Conservation (phyloP, 164 flowering plant genomes). For the Protea cynaroides region DNA sequence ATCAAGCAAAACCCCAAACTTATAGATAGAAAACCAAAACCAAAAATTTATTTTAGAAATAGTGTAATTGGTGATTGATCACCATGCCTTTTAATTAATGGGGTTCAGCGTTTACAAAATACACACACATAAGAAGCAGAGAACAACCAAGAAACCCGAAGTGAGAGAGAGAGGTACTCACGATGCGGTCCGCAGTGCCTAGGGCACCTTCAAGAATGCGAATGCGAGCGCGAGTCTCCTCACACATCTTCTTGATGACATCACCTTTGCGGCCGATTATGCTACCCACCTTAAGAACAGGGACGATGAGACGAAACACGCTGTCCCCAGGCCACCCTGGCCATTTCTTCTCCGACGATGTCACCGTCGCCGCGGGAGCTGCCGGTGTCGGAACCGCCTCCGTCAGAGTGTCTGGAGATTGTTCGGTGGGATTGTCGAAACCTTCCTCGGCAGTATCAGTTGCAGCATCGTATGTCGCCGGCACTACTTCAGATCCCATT, state of each 20-base stretch:
- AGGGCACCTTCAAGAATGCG: slow-evolving; percentile 72
- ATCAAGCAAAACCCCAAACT: too few relatives aligned
- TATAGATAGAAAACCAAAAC: too few relatives aligned
- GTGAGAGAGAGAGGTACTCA: slow-evolving; percentile 23
- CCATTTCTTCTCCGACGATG: slow-evolving; percentile 37
- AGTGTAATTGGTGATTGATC: too few relatives aligned
- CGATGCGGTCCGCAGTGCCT: slow-evolving; percentile 71
- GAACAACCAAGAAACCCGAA: background rate
- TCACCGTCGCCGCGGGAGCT: background rate
- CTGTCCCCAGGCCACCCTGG: slow-evolving; percentile 95
- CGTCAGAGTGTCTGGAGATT: background rate
- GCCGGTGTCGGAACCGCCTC: background rate
- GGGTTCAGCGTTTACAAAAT: too few relatives aligned
- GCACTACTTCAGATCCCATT: background rate
- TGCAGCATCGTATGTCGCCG: background rate
- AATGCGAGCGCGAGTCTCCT: slow-evolving; percentile 81
- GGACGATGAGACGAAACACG: slow-evolving; percentile 78
- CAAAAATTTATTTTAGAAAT: too few relatives aligned
- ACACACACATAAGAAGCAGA: background rate
- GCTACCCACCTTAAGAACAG: slow-evolving; percentile 80
- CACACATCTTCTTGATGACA: slow-evolving; percentile 82
- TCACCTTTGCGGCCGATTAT: slow-evolving; percentile 95
- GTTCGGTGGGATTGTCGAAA: background rate
- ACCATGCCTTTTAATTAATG: too few relatives aligned
- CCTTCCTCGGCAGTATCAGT: slow-evolving; percentile 1